Percentiles rank a stretch among this genome's conserved stretches.
Conservation (phyloP, 176 grass and related monocot genomes). For the Canna indica region DNA sequence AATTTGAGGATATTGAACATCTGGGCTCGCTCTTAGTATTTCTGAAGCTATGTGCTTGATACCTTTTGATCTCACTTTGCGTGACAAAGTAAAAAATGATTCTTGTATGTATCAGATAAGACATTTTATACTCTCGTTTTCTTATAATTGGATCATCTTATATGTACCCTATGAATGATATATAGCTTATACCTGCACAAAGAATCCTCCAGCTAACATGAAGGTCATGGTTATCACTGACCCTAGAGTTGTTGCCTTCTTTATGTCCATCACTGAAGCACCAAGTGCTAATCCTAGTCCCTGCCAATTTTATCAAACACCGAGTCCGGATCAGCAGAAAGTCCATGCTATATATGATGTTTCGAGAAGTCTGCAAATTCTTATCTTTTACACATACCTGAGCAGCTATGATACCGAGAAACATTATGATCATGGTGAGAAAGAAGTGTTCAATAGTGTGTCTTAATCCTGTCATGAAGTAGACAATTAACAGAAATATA, state of each 20-base stretch:
- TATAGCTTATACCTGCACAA: constrained; percentile 52
- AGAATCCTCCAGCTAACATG: constrained; percentile 92
- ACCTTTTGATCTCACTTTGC: too few relatives aligned
- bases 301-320: constrained; percentile 24
- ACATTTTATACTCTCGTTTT: not conserved
- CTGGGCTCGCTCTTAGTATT: too few relatives aligned
- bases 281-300: constrained; percentile 77
- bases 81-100: too few relatives aligned
- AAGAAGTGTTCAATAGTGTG: constrained; percentile 56
- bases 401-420: constrained; percentile 81
- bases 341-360: not conserved
- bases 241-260: constrained; percentile 93
- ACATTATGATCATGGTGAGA: constrained; percentile 60
- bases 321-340: not conserved
- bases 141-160: not conserved
- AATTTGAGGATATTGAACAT: too few relatives aligned
- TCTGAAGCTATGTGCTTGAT: too few relatives aligned
- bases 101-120: too few relatives aligned
- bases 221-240: constrained; percentile 93
- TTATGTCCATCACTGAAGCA: constrained; percentile 66
- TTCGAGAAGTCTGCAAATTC: constrained; percentile 5
- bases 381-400: constrained; percentile 40
- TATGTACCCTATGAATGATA: not conserved
- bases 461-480: constrained; percentile 85
- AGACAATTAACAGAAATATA: constrained; percentile 81